phyloP scores from a whole-genome alignment of 192 early-diverging fungal species.

The Backusella morwellensis region DNA sequence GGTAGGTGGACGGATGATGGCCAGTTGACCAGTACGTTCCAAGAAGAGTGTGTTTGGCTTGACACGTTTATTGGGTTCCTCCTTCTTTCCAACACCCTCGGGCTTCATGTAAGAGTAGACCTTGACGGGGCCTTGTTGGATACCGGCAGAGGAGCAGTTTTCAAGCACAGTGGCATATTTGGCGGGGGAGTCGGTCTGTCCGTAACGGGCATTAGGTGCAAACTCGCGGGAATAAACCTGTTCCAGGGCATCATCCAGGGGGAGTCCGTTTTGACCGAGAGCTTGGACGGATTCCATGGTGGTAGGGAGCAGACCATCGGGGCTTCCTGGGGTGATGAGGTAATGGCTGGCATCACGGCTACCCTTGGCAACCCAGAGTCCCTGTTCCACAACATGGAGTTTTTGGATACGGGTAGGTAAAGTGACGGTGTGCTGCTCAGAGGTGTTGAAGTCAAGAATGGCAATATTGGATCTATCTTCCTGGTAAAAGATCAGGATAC shows the following conservation, averaged over 20 bases:
- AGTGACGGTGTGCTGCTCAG: slow-evolving; percentile 45
- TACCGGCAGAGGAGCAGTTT: slow-evolving; percentile 11
- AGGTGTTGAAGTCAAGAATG: slow-evolving; percentile 55
- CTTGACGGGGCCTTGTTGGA: neutral
- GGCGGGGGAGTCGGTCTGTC: neutral
- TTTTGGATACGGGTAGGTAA: slow-evolving; percentile 45
- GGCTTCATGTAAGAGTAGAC: slow-evolving; percentile 14
- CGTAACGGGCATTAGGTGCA: neutral
- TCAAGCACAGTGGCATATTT: slow-evolving; percentile 12
- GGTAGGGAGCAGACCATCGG: neutral
- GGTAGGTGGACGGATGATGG: slow-evolving; percentile 21
- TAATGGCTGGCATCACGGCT: slow-evolving; percentile 38
- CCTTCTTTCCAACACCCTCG: neutral
- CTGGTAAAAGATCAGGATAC: slow-evolving; percentile 56
- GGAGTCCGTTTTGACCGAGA: slow-evolving; percentile 20
- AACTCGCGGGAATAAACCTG: slow-evolving; percentile 8
- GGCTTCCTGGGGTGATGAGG: slow-evolving; percentile 27
- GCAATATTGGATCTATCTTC: slow-evolving; percentile 42
- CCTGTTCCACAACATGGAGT: slow-evolving; percentile 41
- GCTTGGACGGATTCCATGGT: slow-evolving; percentile 25
- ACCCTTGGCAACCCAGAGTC: slow-evolving; percentile 48
- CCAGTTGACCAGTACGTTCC: slow-evolving; percentile 47
- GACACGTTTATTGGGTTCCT: slow-evolving; percentile 24
- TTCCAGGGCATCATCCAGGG: neutral
- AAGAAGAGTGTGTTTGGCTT: slow-evolving; percentile 45